Base-by-base conservation (phyloP, 805 yeast genomes). In the Spathaspora girioi region DNA sequence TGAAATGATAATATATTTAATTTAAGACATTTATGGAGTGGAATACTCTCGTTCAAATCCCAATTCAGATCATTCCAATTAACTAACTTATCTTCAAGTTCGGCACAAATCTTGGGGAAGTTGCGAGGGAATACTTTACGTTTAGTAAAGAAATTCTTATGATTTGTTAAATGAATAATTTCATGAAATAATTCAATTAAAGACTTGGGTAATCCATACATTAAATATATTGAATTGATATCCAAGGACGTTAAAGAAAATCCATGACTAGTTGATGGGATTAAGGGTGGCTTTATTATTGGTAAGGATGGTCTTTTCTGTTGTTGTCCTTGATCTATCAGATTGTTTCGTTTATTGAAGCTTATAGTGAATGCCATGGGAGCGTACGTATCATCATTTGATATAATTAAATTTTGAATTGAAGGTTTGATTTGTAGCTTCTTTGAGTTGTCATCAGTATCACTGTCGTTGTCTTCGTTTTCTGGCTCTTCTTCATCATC, bases 91-190 rank as follows among this genome's bases (percentile, higher is more conserved):
- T 80, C 84, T 54, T 80, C 83, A 2, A 76, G 58, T 48, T 80
- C 84, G 48, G 83, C 80, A 56, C 84, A 80, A 2, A 80, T 67
- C 49, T 72, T 70, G 3, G 84, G 84, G 59, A 79, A 81, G 56
- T 80, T 81, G 42, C 84, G 64, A 0, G 85, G 84, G 43, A 68
- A 71, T 32, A 73, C 69, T 23, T 72, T 70, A 27, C 62, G 56
- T 8, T 54, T 56, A 47, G 56, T 53, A 58, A 81, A 81, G 53
- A 77, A 74, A 52, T 77, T 73, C 56, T 78, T 76, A 57, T 80
- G 83, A 58, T 81, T 81, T 1, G 85, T 69, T 43, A 81, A 63
- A 23, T 69, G 72, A 6, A 80, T 70, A 2, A 73, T 66, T 53
- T 75, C 75, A 54, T 75, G 73, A 60, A 80, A 73, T 5, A 81